A percentile compares a stretch with the other conserved stretches of the same genome.
Evolutionary conservation across 495 filamentous ascomycete species (phyloP).

Genomic region (Evansstolkia leycettana): DNA sequence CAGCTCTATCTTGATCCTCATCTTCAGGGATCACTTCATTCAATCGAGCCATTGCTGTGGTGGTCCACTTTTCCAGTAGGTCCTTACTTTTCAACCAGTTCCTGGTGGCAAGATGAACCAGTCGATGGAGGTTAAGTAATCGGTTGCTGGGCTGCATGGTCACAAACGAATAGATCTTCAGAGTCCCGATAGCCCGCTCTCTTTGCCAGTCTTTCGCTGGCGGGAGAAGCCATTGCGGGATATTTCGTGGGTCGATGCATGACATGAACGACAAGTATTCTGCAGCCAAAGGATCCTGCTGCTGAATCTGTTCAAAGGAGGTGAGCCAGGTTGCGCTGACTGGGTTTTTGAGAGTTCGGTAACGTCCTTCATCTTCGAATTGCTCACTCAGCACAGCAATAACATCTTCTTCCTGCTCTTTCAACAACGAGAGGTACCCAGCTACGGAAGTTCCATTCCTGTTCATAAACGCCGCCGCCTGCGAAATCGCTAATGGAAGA

Average conservation of each 20-base stretch:
- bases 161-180: conserved; percentile 13
- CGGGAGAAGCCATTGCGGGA: conserved; percentile 17
- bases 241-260: conserved; percentile 16
- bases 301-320: conserved; percentile 30
- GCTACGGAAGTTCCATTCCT: conserved; percentile 16
- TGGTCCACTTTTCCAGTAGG: not conserved
- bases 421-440: conserved; percentile 26
- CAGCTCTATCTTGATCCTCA: conserved; percentile 10
- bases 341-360: conserved; percentile 24
- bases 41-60: conserved; percentile 7
- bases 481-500: conserved; percentile 32
- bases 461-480: conserved; percentile 28
- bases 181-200: conserved; percentile 11
- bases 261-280: conserved; percentile 24
- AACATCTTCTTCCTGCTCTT: conserved; percentile 17
- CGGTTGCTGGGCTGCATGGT: not conserved
- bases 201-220: conserved; percentile 1
- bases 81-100: conserved; percentile 9
- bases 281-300: conserved; percentile 14
- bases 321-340: conserved; percentile 35
- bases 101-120: conserved; percentile 12
- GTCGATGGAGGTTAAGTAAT: conserved; percentile 6
- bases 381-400: conserved; percentile 24
- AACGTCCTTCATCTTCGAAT: conserved; percentile 24
- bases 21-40: conserved; percentile 10